Base-by-base conservation (phyloP, 2,329 filamentous ascomycete genomes). In the Achaetomium macrosporum region DNA sequence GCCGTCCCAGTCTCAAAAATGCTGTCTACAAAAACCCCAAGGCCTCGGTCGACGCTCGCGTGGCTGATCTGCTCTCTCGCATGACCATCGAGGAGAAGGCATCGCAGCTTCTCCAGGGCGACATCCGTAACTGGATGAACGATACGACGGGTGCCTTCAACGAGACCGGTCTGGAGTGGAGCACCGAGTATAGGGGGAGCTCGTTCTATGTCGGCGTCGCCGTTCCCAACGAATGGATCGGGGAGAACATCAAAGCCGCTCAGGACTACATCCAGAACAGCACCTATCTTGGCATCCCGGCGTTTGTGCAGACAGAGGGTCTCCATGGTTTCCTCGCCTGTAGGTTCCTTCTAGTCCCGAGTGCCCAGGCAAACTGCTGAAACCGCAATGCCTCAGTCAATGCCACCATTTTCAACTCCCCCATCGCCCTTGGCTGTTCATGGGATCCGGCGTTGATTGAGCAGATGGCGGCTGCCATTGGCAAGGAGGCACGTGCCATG, bases 51-150 rank as follows among this genome's bases (percentile, higher is more conserved):
- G 81, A 87, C 47, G 78, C 77, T 46, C 76, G 87, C 54, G 78
- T 90, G 11, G 66, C 77, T 10, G 85, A 90, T 65, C 75, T 90
- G 5, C 69, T 90, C 48, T 78, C 78, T 12, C 79, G 83, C 20
- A 90, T 90, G 87, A 88, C 83, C 0, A 77, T 88, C 50, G 76
- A 85, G 62, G 87, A 90, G 55, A 90, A 90, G 70, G 78, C 81
- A 42, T 76, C 83, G 1, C 87, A 90, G 65, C 72, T 85, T 59
- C 74, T 85, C 29, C 83, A 85, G 64, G 82, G 85, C 44, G 87
- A 90, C 63, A 76, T 90, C 55, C 76, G 78, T 6, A 88, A 88
- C 64, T 90, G 85, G 81, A 77, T 90, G 66, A 82, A 89, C 64
- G 75, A 76, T n/a, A 83, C 79, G 0, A 77, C 78, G 33, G 83